Percentiles rank a stretch among this genome's conserved stretches.
These are phyloP conservation scores for Tephrocybe sp. DNA, from an alignment of 768 basidiomycete species.

Conservation along the genomic window DNA sequence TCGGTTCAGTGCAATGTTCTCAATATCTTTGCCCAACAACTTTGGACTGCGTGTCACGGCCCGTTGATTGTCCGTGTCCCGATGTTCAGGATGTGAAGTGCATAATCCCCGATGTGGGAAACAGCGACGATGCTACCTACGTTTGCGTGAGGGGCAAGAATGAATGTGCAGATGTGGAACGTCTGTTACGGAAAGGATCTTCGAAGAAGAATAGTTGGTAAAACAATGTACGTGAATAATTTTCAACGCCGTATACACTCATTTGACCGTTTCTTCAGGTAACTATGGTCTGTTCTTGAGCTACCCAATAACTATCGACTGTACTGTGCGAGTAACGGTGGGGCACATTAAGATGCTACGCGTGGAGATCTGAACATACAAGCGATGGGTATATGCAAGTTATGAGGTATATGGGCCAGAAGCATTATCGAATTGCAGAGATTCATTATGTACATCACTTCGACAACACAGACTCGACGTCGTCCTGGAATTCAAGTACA, in stretches of 20 bases:
- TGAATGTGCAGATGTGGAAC: conserved; percentile 64
- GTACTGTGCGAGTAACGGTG: too few species aligned
- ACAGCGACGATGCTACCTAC: conserved; percentile 55
- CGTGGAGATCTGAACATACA: too few species aligned
- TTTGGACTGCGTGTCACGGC: conserved; percentile 63
- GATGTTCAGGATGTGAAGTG: conserved; percentile 77
- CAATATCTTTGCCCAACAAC: conserved; percentile 77
- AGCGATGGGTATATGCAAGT: too few species aligned
- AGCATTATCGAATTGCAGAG: too few species aligned
- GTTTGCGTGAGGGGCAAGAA: conserved; percentile 68
- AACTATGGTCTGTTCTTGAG: not conserved
- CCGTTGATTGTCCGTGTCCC: conserved; percentile 78
- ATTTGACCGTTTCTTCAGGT: not conserved
- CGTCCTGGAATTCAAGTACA: conserved; percentile 1
- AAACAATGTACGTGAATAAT: too few species aligned
- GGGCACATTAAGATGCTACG: too few species aligned
- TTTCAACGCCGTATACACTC: not conserved
- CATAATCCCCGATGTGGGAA: conserved; percentile 61
- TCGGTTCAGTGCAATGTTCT: conserved; percentile 61
- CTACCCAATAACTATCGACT: too few species aligned
- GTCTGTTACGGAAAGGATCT: conserved; percentile 41
- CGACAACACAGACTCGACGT: conserved; percentile 8
- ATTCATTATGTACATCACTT: conserved; percentile 1
- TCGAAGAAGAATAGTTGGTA: conserved; percentile 31
- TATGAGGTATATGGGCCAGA: too few species aligned